Evolutionary conservation across 192 early-diverging fungal genomes (phyloP), one percentile per base, ranked within the genome.

Genomic region (Neocallimastix lanati): DNA sequence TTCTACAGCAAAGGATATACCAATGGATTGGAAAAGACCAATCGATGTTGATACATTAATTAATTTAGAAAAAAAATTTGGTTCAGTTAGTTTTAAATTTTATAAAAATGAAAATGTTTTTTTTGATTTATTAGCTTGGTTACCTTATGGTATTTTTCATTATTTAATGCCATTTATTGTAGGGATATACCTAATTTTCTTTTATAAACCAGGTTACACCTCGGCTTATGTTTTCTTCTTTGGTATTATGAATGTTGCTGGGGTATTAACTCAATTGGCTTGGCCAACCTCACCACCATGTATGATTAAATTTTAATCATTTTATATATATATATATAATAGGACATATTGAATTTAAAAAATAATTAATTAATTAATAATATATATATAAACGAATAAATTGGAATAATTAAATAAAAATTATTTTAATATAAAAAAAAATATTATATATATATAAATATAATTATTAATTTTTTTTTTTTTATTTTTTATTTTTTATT

Each of bases 101-200:
- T 25, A n/a, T 67, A 21, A 67, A 4, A 25, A 67, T 67, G 18
- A 67, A 25, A 67, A 67, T 67, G 25, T n/a, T 7, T 67, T 67
- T 67, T 67, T 87, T 33, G 92, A 93, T 83, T 78, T 92, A 7
- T 80, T 92, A 28, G 89, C 90, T 4, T 93, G 92, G 87, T 77
- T 93, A 30, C 92, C 91, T 13, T 92, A 93, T 80, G 92, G 92
- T n/a, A 84, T 93, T n/a, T 77, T 91, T 21, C 92, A 93, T 78
- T 93, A 89, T 83, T 83, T 88, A 3, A 86, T 90, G n/a, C 92
- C 91, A 14, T 86, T 89, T 50, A 78, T 91, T 33, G 87, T 91
- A 36, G 85, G 84, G 1, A 33, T 85, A 2, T 30, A 84, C 28
- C 80, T 92, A 9, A 83, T 85, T 79, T 83, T 82, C 79, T 86